phyloP scores from a whole-genome alignment of 352 stramenopile genomes.

The Phytophthora fragariae region DNA sequence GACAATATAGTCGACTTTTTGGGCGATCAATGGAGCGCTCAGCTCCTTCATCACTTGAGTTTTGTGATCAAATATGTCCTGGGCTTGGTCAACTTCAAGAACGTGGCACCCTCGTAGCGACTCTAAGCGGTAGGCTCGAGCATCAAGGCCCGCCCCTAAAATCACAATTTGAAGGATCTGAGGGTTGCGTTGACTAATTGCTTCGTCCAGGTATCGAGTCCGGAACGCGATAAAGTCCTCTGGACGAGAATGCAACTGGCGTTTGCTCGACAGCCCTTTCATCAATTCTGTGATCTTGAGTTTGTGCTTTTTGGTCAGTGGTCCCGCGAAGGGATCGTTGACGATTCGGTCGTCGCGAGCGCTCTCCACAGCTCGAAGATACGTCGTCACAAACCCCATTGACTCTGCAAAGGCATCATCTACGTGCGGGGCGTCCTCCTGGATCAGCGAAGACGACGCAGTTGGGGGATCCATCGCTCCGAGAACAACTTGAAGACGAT shows the following conservation, averaged over 20 bases:
- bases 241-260: background rate
- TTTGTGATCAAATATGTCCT: slow-evolving; percentile 45
- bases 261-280: background rate
- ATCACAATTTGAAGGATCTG: slow-evolving; percentile 49
- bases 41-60: slow-evolving; percentile 32
- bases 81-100: slow-evolving; percentile 41
- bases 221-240: slow-evolving; percentile 38
- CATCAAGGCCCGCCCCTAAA: slow-evolving; percentile 45
- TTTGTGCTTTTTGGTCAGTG: slow-evolving; percentile 5
- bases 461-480: background rate
- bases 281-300: background rate
- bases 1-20: slow-evolving; percentile 40
- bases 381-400: slow-evolving; percentile 22
- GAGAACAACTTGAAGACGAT: background rate
- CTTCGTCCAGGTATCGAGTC: slow-evolving; percentile 50
- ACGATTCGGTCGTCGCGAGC: slow-evolving; percentile 15
- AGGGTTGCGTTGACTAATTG: slow-evolving; percentile 36
- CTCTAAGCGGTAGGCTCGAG: slow-evolving; percentile 44
- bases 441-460: background rate
- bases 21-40: slow-evolving; percentile 28
- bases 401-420: slow-evolving; percentile 3
- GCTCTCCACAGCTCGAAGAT: slow-evolving; percentile 18
- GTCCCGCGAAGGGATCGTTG: slow-evolving; percentile 15
- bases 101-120: slow-evolving; percentile 33
- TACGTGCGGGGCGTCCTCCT: background rate